Percentiles rank a stretch among this genome's conserved stretches.
Conservation (phyloP, 345 rosid genomes). For the Murraya paniculata region DNA sequence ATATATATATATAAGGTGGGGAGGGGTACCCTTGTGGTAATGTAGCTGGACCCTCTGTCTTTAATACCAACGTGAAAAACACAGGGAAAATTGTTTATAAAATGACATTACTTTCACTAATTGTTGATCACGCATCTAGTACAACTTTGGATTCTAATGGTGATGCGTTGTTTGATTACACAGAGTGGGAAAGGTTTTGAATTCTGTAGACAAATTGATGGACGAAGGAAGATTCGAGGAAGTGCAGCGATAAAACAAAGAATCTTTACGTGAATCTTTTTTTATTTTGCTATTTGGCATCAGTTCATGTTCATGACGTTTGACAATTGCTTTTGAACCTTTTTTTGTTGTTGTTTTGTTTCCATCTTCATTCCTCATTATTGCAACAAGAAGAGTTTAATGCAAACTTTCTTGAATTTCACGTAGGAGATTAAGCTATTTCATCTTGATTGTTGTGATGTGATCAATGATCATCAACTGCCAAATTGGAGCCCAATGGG, state of each 20-base stretch:
- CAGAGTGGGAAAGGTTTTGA: neutral
- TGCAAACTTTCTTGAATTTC: neutral
- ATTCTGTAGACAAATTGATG: neutral
- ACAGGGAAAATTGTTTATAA: neutral
- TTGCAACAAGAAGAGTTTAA: no score
- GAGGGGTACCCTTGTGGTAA: no score
- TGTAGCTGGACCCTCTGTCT: no score
- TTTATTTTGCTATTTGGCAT: neutral
- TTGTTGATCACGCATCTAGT: neutral
- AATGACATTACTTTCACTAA: neutral
- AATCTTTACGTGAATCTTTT: neutral
- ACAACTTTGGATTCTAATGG: conserved; percentile 4
- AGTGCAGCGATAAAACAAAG: neutral
- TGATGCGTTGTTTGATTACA: neutral
- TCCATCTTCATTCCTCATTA: no score
- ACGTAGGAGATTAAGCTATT: neutral
- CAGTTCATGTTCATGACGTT: neutral
- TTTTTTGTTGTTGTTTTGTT: no score
- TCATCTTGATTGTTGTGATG: neutral
- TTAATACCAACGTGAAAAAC: neutral
- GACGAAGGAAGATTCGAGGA: conserved; percentile 14
- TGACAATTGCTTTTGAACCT: neutral
- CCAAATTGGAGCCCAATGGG: no score
- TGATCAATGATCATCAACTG: no score
- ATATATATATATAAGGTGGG: no score